These are phyloP conservation scores for Alternaria sp. DNA, from an alignment of 2,329 filamentous ascomycete species.

Conservation along the genomic window DNA sequence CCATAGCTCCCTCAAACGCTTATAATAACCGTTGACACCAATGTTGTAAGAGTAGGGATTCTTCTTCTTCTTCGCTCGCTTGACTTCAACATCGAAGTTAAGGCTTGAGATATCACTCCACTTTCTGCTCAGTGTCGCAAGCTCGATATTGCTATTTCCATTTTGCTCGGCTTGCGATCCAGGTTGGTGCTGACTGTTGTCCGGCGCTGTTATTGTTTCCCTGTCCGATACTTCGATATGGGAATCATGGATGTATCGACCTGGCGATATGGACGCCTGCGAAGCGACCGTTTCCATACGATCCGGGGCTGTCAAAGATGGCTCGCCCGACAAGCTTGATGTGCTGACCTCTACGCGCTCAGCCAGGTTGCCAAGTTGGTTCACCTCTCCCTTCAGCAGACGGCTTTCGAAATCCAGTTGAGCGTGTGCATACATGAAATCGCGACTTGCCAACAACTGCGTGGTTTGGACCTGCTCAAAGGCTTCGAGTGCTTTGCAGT, in stretches of 20 bases:
- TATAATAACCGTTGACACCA: constrained; percentile 35
- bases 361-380: constrained; percentile 23
- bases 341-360: constrained; percentile 21
- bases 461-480: constrained; percentile 34
- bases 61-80: constrained; percentile 4
- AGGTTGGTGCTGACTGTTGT: neutral
- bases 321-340: neutral
- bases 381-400: constrained; percentile 20
- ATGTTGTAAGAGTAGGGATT: constrained; percentile 36
- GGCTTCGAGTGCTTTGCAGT: constrained; percentile 28
- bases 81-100: constrained; percentile 13
- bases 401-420: constrained; percentile 35
- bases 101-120: constrained; percentile 22
- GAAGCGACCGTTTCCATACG: neutral
- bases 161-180: neutral
- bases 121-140: constrained; percentile 1
- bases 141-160: constrained; percentile 11
- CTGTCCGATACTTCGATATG: neutral
- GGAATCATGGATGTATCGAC: neutral
- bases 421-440: constrained; percentile 38
- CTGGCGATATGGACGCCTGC: neutral
- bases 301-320: neutral
- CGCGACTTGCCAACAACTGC: constrained; percentile 26
- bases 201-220: neutral
- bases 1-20: constrained; percentile 27